Base-by-base conservation (phyloP, 169 alveolate species). In the Blepharisma undulans region DNA sequence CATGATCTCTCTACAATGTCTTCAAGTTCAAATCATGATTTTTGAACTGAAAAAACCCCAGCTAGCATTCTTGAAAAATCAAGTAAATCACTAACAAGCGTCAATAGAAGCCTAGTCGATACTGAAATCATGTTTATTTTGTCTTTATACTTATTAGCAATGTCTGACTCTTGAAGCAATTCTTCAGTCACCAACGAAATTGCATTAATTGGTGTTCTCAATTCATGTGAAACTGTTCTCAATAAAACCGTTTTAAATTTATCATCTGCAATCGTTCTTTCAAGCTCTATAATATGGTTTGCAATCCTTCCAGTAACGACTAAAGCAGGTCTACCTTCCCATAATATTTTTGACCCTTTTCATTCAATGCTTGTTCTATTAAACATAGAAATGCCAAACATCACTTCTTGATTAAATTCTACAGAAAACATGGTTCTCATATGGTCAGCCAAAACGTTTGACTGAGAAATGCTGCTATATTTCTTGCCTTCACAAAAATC, bases 141-240 rank as follows among this genome's bases (percentile, higher is more conserved):
- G 6, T 79, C 72, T 10, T 74, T 22, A 74, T 74, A 25, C 19
- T 74, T 29, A 22, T 74, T 18, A 7, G 80, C 12, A 74, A 74
- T 74, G 10, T 74, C 36, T 25, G 80, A 0, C 7, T 74, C 80
- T 33, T 79, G 61, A 29, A 2, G 7, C 30, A 79, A 33, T 32
- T 79, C 30, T 16, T 79, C 87, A 5, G 87, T 79, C 29, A 79
- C 8, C 8, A 27, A n/a, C 12, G 30, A 79, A 22, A 79, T 79
- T 18, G 87, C 29, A 33, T 79, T 79, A 32, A 33, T 79, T 25
- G 87, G 87, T 25, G 87, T 79, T 5, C 87, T 25, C 25, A 79
- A 33, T 79, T 79, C 87, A 7, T 79, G 87, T 7, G 87, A 79
- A 33, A 79, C 61, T 14, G 72, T 79, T 32, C 87, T 79, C 87